These are phyloP conservation scores for Crinitomyces ghanaensis DNA, from an alignment of 805 yeast genomes.

Conservation along the genomic window DNA sequence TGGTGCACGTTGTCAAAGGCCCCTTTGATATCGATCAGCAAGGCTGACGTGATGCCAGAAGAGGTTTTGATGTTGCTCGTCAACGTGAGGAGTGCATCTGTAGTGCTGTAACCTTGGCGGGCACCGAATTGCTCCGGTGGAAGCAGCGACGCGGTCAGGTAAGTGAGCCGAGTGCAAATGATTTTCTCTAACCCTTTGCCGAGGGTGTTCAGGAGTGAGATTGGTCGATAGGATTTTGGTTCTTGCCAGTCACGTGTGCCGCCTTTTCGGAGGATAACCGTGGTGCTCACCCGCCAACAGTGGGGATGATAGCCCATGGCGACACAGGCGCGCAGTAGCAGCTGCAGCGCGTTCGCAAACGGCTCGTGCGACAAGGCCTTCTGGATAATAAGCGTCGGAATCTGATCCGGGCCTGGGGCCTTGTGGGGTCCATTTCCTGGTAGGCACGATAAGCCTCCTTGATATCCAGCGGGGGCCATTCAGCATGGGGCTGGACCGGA, in stretches of 20 bases:
- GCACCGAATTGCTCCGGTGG: conserved; percentile 4
- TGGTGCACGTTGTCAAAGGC: conserved; percentile 6
- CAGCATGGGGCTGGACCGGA: no score
- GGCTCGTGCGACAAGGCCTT: neutral
- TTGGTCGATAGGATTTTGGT: conserved; percentile 1
- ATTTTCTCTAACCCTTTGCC: conserved; percentile 5
- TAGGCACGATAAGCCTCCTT: no score
- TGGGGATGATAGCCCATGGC: neutral
- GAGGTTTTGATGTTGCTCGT: neutral
- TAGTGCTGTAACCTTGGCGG: conserved; percentile 4
- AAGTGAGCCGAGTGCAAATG: conserved; percentile 2
- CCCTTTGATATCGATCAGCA: conserved; percentile 6
- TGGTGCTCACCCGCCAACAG: neutral
- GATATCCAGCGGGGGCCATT: no score
- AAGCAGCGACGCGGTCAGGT: conserved; percentile 1
- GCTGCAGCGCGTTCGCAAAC: neutral
- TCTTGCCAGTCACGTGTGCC: neutral
- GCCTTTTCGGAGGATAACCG: neutral
- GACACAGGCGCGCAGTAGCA: neutral
- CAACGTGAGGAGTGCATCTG: conserved; percentile 3
- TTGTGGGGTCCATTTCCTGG: no score
- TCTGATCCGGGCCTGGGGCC: conserved; percentile 1
- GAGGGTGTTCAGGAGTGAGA: conserved; percentile 1
- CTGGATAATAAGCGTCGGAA: neutral
- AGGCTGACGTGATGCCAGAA: neutral